phyloP scores from a whole-genome alignment of 805 yeast species.

The Starmerella powellii region DNA sequence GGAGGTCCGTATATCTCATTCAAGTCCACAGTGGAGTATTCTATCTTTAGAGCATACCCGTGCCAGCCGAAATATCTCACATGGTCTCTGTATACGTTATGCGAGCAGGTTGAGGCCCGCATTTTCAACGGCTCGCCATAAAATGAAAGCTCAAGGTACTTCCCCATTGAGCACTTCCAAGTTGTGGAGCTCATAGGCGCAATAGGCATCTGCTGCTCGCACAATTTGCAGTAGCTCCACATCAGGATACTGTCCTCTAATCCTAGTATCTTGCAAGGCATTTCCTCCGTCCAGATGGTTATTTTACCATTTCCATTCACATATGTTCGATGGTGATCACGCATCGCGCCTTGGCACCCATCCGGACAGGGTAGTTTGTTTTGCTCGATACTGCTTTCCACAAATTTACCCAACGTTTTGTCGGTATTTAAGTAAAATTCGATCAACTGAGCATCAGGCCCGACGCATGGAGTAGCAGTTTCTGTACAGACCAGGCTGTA shows the following conservation, averaged over 20 bases:
- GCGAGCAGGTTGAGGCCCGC: conserved; percentile 58
- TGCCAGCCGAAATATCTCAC: conserved; percentile 73
- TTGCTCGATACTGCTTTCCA: conserved; percentile 67
- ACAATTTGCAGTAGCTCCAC: conserved; percentile 84
- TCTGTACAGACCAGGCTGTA: conserved; percentile 73
- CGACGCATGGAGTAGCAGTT: conserved; percentile 82
- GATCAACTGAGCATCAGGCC: conserved; percentile 73
- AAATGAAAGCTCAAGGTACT: conserved; percentile 74
- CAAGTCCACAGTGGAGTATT: conserved; percentile 61
- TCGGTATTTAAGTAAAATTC: conserved; percentile 89
- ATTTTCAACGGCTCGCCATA: conserved; percentile 51
- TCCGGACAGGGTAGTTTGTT: conserved; percentile 60
- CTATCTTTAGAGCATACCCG: conserved; percentile 66
- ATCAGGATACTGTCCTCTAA: conserved; percentile 58
- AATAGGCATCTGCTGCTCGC: conserved; percentile 64
- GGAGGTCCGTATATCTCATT: conserved; percentile 71
- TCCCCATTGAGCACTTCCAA: conserved; percentile 87
- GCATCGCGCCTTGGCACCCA: conserved; percentile 59
- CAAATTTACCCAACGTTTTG: conserved; percentile 74
- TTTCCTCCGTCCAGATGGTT: conserved; percentile 59
- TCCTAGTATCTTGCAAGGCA: conserved; percentile 45
- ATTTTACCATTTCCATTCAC: conserved; percentile 80
- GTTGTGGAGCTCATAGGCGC: conserved; percentile 74
- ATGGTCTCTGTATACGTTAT: conserved; percentile 72
- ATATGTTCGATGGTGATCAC: conserved; percentile 73